Conservation (phyloP, 768 basidiomycete genomes). For the Mycena vitilis region DNA sequence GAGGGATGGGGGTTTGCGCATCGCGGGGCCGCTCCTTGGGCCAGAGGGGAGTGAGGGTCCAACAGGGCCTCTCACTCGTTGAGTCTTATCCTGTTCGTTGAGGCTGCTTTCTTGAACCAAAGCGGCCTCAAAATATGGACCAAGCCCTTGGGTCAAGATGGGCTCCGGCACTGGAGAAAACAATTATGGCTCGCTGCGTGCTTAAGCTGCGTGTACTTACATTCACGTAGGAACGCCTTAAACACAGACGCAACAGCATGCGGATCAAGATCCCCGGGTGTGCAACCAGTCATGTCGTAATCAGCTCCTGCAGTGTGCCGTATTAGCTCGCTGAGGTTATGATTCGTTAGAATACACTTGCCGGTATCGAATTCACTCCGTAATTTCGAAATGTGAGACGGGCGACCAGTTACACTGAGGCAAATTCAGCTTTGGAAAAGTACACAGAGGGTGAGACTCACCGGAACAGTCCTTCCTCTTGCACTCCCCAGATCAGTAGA, state of each 20-base stretch:
- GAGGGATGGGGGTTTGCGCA: slow-evolving; percentile 84
- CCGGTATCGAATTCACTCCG: slow-evolving; percentile 87
- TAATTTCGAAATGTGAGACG: slow-evolving; percentile 81
- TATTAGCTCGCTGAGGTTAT: slow-evolving; percentile 27
- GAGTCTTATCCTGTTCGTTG: slow-evolving; percentile 45
- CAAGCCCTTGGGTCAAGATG: slow-evolving; percentile 78
- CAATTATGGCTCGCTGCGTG: slow-evolving; percentile 13
- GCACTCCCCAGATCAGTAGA: slow-evolving; percentile 82
- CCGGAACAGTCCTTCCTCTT: slow-evolving; percentile 91
- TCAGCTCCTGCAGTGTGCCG: slow-evolving; percentile 72
- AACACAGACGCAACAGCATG: slow-evolving; percentile 94
- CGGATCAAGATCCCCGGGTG: slow-evolving; percentile 91
- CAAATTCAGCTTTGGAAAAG: slow-evolving; percentile 27
- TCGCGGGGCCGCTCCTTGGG: slow-evolving; percentile 51
- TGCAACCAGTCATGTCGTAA: slow-evolving; percentile 81
- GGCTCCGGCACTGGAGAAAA: slow-evolving; percentile 80
- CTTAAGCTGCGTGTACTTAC: slow-evolving; percentile 61
- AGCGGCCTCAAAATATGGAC: slow-evolving; percentile 84
- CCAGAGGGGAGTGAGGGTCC: slow-evolving; percentile 48
- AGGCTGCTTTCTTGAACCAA: slow-evolving; percentile 65
- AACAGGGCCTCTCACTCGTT: slow-evolving; percentile 43
- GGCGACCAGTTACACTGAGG: slow-evolving; percentile 82
- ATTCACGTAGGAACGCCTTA: slow-evolving; percentile 92
- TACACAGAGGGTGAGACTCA: slow-evolving; percentile 49
- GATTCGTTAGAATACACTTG: slow-evolving; percentile 38